A percentile compares a stretch with the other conserved stretches of the same genome.
Evolutionary conservation across 148 eudicot species (phyloP).

Genomic region (Rhododendron simsii): DNA sequence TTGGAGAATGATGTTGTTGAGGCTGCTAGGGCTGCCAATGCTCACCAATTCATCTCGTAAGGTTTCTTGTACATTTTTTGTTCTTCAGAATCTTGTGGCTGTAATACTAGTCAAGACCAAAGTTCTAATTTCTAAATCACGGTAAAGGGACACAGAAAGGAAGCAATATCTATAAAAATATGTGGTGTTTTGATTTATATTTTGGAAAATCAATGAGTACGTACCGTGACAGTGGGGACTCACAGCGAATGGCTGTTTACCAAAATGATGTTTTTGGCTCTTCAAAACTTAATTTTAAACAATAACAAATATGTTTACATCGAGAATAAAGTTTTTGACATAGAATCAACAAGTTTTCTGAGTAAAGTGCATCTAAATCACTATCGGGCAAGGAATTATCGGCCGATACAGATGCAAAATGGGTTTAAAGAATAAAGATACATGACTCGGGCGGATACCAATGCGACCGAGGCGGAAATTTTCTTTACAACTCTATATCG

Average conservation of each 20-base stretch:
- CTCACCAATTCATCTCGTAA: constrained; percentile 94
- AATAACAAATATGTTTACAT: not conserved
- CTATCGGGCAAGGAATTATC: not conserved
- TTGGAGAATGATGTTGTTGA: constrained; percentile 68
- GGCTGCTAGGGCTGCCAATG: constrained; percentile 84
- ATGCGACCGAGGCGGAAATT: not conserved
- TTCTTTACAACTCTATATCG: not conserved
- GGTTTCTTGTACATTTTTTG: constrained; percentile 5
- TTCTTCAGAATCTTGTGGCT: not conserved
- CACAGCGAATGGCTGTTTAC: not conserved
- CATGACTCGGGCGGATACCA: too few species aligned
- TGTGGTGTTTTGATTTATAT: not conserved
- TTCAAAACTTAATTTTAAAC: not conserved
- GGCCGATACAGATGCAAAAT: not conserved
- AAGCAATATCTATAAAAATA: not conserved
- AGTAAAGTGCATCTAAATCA: not conserved
- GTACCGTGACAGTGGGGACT: not conserved
- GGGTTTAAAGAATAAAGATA: too few species aligned
- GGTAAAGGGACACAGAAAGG: not conserved
- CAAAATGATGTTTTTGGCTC: not conserved
- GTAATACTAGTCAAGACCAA: not conserved
- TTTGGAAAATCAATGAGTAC: not conserved
- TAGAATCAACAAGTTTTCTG: not conserved
- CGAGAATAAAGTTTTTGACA: not conserved
- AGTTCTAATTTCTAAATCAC: not conserved